These are phyloP conservation scores for Epichloe amarillans DNA, from an alignment of 2,329 filamentous ascomycete species.

Conservation along the genomic window DNA sequence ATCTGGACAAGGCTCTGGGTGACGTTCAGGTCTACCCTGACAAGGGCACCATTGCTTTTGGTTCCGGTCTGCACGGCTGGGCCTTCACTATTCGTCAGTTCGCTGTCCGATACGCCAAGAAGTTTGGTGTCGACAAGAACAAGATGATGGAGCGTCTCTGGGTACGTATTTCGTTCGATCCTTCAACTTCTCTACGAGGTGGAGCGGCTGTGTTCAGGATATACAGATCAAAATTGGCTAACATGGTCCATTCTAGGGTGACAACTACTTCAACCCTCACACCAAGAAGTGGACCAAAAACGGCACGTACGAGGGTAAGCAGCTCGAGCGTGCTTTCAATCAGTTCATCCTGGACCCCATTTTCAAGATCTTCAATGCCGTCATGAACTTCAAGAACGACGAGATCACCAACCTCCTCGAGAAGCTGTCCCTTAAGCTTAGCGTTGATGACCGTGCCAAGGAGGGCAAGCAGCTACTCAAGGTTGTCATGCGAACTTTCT, in stretches of 20 bases:
- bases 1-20: slow-evolving; percentile 92
- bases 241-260: slow-evolving; percentile 39
- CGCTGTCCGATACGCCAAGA: slow-evolving; percentile 92
- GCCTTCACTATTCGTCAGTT: slow-evolving; percentile 99
- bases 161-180: slow-evolving; percentile 37
- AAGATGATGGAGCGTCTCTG: slow-evolving; percentile 99
- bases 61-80: slow-evolving; percentile 99
- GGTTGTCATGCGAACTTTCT: slow-evolving; percentile 96
- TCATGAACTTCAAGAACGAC: slow-evolving; percentile 99
- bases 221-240: slow-evolving; percentile 2
- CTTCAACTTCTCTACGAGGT: too few relatives aligned
- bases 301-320: slow-evolving; percentile 70
- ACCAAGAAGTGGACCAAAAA: slow-evolving; percentile 99
- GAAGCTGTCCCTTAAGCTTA: slow-evolving; percentile 93
- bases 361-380: slow-evolving; percentile 92
- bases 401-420: slow-evolving; percentile 70
- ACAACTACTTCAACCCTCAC: slow-evolving; percentile 99
- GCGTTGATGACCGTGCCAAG: slow-evolving; percentile 73
- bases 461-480: slow-evolving; percentile 98
- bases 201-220: not conserved
- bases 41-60: slow-evolving; percentile 95
- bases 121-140: slow-evolving; percentile 98
- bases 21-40: slow-evolving; percentile 98
- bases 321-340: slow-evolving; percentile 96
- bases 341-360: slow-evolving; percentile 99